Base-by-base conservation (phyloP, 176 grass and related monocot genomes). In the Themeda triandra region DNA sequence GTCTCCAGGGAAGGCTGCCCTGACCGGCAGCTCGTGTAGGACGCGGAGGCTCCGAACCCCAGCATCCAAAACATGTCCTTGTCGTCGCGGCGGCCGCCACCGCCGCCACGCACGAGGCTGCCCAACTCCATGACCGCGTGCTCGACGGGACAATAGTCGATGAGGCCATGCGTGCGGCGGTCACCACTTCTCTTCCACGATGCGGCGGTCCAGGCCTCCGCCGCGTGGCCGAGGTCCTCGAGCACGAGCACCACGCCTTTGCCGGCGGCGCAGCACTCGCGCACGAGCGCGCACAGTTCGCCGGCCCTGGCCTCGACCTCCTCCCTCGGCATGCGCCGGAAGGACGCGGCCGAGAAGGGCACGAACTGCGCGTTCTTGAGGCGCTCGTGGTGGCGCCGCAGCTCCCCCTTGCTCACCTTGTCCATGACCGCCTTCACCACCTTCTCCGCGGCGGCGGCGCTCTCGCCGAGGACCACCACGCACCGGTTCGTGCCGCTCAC, bases 61-160 rank as follows among this genome's bases (percentile, higher is more conserved):
- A 97, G 25, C 51, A 97, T 37, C 92, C 90, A 97, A 86, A 92
- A 76, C 69, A 78, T 80, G 28, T 68, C 92, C 11, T 39, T 51
- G 6, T 71, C 40, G 31, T 24, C 31, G 36, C 46, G 73, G 31
- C 82, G 3, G 46, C 46, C 46, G 53, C 53, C 77, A 28, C 54
- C 77, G 33, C 31, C 79, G 53, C 36, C 62, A 28, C 54, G 85
- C 68, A 94, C 53, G 73, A 97, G 44, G 75, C 79, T 76, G 59
- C 86, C 84, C 21, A 97, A 37, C 53, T 91, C 95, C 92, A 97
- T 91, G 70, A 94, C 62, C 30, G 82, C 85, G 82, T 97, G 95
- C 84, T 89, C 90, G 21, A 94, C 53, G 58, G 92, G 78, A 33
- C 88, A 97, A 79, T 94, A 13, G 66, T 54, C 19, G 18, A 68